Conservation (phyloP, 768 basidiomycete genomes). For the Naematelia encephala region DNA sequence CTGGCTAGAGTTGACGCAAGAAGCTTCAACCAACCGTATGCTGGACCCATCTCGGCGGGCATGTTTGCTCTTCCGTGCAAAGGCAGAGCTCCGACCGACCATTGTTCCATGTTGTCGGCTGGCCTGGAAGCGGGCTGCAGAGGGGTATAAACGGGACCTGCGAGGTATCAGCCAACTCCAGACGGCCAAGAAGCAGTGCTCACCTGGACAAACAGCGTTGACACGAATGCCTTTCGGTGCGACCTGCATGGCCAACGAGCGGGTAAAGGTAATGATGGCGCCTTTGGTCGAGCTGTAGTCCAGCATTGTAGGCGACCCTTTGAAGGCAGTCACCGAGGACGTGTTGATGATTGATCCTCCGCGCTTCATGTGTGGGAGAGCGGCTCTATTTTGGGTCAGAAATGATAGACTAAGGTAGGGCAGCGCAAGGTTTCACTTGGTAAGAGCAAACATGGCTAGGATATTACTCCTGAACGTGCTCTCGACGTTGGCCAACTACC, state of each 20-base stretch:
- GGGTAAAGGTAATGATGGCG: constrained; percentile 60
- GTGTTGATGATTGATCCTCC: constrained; percentile 64
- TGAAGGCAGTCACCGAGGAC: constrained; percentile 56
- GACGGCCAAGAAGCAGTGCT: constrained; percentile 1
- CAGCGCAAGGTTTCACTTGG: constrained; percentile 52
- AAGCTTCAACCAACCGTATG: constrained; percentile 51
- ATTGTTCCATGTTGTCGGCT: constrained; percentile 60
- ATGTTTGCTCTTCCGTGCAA: constrained; percentile 57
- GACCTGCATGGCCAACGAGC: constrained; percentile 58
- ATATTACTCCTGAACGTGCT: constrained; percentile 62
- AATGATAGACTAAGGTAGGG: not conserved
- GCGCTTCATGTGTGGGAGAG: constrained; percentile 61
- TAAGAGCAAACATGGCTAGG: constrained; percentile 60
- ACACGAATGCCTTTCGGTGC: constrained; percentile 61
- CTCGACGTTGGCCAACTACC: constrained; percentile 57
- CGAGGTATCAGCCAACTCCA: constrained; percentile 15
- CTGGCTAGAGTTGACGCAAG: not conserved
- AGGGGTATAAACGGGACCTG: constrained; percentile 61
- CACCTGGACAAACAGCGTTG: constrained; percentile 52
- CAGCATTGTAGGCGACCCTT: constrained; percentile 44
- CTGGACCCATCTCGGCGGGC: constrained; percentile 59
- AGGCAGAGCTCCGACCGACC: constrained; percentile 55
- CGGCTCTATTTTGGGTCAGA: constrained; percentile 50
- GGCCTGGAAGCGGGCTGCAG: constrained; percentile 60
- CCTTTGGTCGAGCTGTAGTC: constrained; percentile 65